Evolutionary conservation across 2,329 filamentous ascomycete species (phyloP), one percentile per base, ranked within the genome.

Genomic region (Camptophora hylomeconis): DNA sequence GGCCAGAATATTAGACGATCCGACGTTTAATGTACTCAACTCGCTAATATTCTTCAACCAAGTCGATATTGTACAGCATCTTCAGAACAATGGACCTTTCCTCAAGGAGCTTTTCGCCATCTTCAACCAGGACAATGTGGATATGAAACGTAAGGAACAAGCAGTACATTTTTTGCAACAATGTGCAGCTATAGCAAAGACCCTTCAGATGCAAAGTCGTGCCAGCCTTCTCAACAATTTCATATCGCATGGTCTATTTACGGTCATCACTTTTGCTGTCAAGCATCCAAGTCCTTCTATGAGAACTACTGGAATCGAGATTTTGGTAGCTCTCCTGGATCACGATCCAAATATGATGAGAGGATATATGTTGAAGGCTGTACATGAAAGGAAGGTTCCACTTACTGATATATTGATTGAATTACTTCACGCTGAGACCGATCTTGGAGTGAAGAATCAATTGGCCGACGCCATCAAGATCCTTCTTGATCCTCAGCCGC

Each of bases 21-120:
- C 87, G 27, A 98, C 89, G 12, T 98, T 95, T 54, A 92, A 83
- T 14, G 86, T 95, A 15, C 74, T 98, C 40, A 98, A 95, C 57
- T 93, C 84, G 28, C 69, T 95, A 45, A 98, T 98, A 43, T 98
- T 94, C 61, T 98, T 92, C 66, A 89, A 95, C 58, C 89, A 98
- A 59, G 86, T 95, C 45, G 89, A 95, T 49, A 94, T 98, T 49
- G 79, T 98, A 27, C 81, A 87, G 48, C 82, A 95, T 55, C 66
- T 98, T n/a, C 86, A 94, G 53, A 67, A 66, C 15, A 93, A 93
- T 45, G 63, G 63, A 1, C 57, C 59, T 2, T 94, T 93, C 47
- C 60, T 95, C 16, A 75, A 74, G 41, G 82, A 94, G 38, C 67
- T 95, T 3, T 98, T 95, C 51, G 69, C 70, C 30, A 83, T 95